These are phyloP conservation scores for Diaporthe eres DNA, from an alignment of 2,329 filamentous ascomycete species.

Conservation along the genomic window DNA sequence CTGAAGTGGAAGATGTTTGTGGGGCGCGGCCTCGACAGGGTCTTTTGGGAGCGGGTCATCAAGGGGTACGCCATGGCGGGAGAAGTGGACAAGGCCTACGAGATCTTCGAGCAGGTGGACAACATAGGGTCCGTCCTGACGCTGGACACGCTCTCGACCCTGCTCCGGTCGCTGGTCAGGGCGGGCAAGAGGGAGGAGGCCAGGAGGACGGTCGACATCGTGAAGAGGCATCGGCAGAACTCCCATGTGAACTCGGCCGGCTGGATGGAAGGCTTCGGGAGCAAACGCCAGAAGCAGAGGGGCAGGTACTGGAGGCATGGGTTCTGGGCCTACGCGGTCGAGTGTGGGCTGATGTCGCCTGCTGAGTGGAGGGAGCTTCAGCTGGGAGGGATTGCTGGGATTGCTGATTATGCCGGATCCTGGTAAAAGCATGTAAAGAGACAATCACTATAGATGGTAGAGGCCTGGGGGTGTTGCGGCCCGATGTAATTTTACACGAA, in stretches of 20 bases:
- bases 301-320: constrained; percentile 61
- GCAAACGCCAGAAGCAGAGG: not conserved
- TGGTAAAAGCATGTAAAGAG: constrained; percentile 4
- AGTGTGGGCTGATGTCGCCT: constrained; percentile 54
- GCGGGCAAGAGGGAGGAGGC: constrained; percentile 45
- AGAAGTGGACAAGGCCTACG: constrained; percentile 64
- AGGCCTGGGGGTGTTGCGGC: not conserved
- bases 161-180: constrained; percentile 54
- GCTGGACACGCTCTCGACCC: constrained; percentile 58
- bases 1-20: constrained; percentile 47
- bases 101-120: constrained; percentile 62
- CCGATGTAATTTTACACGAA: not conserved
- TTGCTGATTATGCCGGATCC: not conserved
- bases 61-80: constrained; percentile 73
- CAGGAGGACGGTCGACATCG: constrained; percentile 46
- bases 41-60: constrained; percentile 80
- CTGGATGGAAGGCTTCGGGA: constrained; percentile 38
- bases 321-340: constrained; percentile 64
- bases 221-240: constrained; percentile 45
- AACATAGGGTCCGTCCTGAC: constrained; percentile 57
- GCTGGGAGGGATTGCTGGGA: not conserved
- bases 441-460: not conserved
- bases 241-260: constrained; percentile 41
- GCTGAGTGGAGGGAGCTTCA: constrained; percentile 34
- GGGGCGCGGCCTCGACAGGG: constrained; percentile 62